Evolutionary conservation across 805 yeast genomes (phyloP).

Genomic region (Myxozyma vanderwaltii): DNA sequence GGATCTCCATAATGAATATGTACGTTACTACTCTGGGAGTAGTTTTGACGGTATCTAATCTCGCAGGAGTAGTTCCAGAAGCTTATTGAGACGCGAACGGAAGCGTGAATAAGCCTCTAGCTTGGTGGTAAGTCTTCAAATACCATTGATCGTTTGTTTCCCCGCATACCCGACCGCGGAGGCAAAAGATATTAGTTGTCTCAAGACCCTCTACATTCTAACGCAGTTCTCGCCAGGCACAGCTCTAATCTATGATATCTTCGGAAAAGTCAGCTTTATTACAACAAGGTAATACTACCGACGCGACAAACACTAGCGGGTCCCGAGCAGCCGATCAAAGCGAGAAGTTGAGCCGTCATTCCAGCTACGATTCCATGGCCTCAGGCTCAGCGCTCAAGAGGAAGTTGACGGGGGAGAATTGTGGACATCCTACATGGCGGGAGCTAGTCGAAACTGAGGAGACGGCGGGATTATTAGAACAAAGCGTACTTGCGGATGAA

Average conservation of each 20-base stretch:
- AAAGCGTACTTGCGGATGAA: conserved; percentile 28
- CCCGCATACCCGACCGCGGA: too few species aligned
- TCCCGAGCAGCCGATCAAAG: not conserved
- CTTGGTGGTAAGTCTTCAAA: too few species aligned
- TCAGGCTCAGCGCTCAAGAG: conserved; percentile 1
- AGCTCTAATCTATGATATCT: conserved; percentile 4
- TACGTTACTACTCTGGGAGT: conserved; percentile 1
- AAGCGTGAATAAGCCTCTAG: not conserved
- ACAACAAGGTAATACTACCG: not conserved
- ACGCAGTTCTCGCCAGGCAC: not conserved
- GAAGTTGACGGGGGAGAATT: conserved; percentile 4
- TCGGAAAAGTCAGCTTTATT: conserved; percentile 6
- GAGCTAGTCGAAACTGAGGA: not conserved
- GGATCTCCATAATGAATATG: not conserved
- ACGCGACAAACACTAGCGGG: not conserved
- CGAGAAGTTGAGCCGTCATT: not conserved
- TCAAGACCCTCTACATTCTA: too few species aligned
- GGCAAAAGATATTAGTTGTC: too few species aligned
- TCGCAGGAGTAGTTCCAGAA: not conserved
- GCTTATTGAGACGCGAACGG: not conserved
- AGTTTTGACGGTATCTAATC: conserved; percentile 6
- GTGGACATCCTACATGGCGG: not conserved
- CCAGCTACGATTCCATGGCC: conserved; percentile 10
- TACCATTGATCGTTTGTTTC: too few species aligned
- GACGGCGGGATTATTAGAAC: conserved; percentile 12